Base-by-base conservation (phyloP, 805 yeast genomes). In the Ogataea naganishii region DNA sequence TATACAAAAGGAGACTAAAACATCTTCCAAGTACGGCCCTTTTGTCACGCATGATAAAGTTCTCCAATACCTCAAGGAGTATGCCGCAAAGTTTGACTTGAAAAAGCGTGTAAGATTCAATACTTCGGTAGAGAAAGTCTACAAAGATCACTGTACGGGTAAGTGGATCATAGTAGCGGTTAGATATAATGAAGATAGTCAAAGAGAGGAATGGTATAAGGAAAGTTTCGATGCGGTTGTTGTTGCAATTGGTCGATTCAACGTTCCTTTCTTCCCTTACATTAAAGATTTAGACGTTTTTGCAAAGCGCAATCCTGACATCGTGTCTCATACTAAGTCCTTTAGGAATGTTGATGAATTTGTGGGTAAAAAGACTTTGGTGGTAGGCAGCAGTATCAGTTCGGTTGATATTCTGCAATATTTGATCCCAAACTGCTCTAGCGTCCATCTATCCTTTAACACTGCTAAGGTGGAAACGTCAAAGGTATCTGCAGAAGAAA, bases 331-430 rank as follows among this genome's bases (percentile, higher is more conserved):
- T 32, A 25, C 50, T 7, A 46, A 46, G 36, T 43, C 56, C 9
- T 51, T 48, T 38, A 44, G 64, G 33, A 34, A 36, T 11, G 31
- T 50, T 7, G 44, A 47, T 1, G 43, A 40, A 3, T 52, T 49
- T 26, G 39, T 35, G 23, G 47, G 44, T 28, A 49, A 58, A 31
- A 52, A 43, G 11, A 58, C 59, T 5, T 26, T 50, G 9, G 24
- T 50, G 10, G 44, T 51, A 12, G 57, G 53, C 12, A 33, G 72
- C 38, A 69, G 75, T 13, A 72, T 85, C 4, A 72, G 82, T 33
- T 92, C 85, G 7, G 66, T 72, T 12, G 94, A 83, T 43, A 40
- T 69, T 5, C 43, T 64, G 9, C 72, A 66, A 40, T 66, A 66
- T 34, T 41, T 57, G 11, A 31, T 51, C 18, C 49, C 64, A 9